phyloP scores from a whole-genome alignment of 495 filamentous ascomycete species.

The Chaetomium fimeti region DNA sequence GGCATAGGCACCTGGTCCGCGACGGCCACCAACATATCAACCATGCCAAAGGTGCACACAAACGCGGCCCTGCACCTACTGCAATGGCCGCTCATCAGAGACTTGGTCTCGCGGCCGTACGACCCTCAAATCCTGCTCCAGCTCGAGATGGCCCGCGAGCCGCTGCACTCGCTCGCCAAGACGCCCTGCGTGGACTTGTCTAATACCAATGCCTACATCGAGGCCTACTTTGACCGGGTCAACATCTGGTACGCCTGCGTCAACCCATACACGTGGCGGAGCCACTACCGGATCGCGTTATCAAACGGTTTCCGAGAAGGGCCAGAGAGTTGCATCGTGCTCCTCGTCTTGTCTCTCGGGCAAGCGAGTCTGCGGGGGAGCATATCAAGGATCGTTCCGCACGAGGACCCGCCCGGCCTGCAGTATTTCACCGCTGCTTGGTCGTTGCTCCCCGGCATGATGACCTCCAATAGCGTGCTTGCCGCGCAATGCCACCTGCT shows the following conservation, averaged over 20 bases:
- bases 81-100: conserved; percentile 76
- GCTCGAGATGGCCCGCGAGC: conserved; percentile 77
- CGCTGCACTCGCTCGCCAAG: conserved; percentile 62
- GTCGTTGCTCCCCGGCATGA: conserved; percentile 70
- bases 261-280: conserved; percentile 78
- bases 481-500: conserved; percentile 77
- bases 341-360: conserved; percentile 74
- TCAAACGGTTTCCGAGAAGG: conserved; percentile 71
- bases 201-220: conserved; percentile 70
- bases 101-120: conserved; percentile 71
- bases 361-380: conserved; percentile 68
- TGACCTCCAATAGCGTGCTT: conserved; percentile 73
- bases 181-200: conserved; percentile 65
- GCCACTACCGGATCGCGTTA: conserved; percentile 68
- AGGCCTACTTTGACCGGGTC: conserved; percentile 73
- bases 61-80: conserved; percentile 75
- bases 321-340: conserved; percentile 77
- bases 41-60: conserved; percentile 80
- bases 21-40: conserved; percentile 62
- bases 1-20: conserved; percentile 73
- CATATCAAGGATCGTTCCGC: conserved; percentile 68
- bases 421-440: conserved; percentile 79
- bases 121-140: conserved; percentile 76
- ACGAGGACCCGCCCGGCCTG: conserved; percentile 71
- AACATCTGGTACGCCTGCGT: conserved; percentile 86